Conservation (phyloP, 129 eudicot genomes). For the Glebionis coronaria region DNA sequence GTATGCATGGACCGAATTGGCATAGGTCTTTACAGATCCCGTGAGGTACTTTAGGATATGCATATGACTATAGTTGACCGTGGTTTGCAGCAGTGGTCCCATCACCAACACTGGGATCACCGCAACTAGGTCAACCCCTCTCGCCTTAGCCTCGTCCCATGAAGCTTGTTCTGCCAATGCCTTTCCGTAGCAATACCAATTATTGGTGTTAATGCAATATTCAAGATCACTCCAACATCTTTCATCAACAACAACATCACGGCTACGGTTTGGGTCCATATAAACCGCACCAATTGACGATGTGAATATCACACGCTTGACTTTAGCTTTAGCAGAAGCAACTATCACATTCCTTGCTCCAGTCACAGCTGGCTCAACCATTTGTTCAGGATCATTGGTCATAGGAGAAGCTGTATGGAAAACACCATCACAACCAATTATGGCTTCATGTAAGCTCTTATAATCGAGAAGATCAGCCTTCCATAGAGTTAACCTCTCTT, state of each 20-base stretch:
- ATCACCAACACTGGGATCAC: slow-evolving; percentile 78
- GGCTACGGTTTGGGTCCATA: slow-evolving; percentile 89
- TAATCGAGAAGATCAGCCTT: slow-evolving; percentile 92
- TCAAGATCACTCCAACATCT: slow-evolving; percentile 98
- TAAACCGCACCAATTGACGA: slow-evolving; percentile 94
- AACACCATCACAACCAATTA: slow-evolving; percentile 86
- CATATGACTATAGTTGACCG: slow-evolving; percentile 72
- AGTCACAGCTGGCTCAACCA: slow-evolving; percentile 97
- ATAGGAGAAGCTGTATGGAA: slow-evolving; percentile 97
- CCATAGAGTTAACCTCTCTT: slow-evolving; percentile 71
- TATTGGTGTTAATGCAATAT: slow-evolving; percentile 97
- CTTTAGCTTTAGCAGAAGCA: slow-evolving; percentile 88
- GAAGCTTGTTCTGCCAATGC: slow-evolving; percentile 91
- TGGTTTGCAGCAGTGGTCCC: slow-evolving; percentile 83
- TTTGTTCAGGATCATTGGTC: slow-evolving; percentile 98
- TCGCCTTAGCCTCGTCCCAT: slow-evolving; percentile 78
- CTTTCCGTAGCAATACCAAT: slow-evolving; percentile 97
- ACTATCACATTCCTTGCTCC: slow-evolving; percentile 80
- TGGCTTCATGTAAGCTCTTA: slow-evolving; percentile 75
- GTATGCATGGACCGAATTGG: slow-evolving; percentile 83
- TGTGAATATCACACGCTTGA: slow-evolving; percentile 80
- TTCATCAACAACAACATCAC: slow-evolving; percentile 83
- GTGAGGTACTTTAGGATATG: slow-evolving; percentile 84
- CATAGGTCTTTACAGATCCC: slow-evolving; percentile 82
- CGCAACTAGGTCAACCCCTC: slow-evolving; percentile 75